phyloP scores from a whole-genome alignment of 2,329 filamentous ascomycete species.

The Neopestalotiopsis sp. region DNA sequence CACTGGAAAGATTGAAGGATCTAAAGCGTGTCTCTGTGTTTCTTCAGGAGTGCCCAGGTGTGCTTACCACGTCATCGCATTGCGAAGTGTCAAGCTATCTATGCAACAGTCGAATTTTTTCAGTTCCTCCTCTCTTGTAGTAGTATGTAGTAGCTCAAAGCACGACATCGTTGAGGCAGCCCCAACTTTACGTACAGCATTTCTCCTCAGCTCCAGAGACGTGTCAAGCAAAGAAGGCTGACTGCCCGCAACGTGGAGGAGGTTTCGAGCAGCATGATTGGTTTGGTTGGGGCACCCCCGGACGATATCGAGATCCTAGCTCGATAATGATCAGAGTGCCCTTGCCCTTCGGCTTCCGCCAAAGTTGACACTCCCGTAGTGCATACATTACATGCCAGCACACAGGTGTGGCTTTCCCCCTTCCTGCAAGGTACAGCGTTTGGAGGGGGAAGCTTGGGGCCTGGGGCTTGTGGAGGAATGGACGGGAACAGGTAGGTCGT shows the following conservation, averaged over 20 bases:
- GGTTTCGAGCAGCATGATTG: background rate
- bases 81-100: background rate
- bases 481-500: background rate
- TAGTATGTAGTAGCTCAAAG: background rate
- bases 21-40: background rate
- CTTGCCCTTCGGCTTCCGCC: background rate
- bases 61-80: background rate
- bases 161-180: background rate
- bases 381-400: background rate
- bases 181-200: background rate
- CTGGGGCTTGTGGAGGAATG: background rate
- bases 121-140: too few relatives aligned
- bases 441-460: background rate
- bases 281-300: background rate
- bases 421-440: slow-evolving; percentile 15
- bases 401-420: background rate
- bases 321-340: background rate
- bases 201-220: background rate
- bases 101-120: too few relatives aligned
- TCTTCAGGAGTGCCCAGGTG: too few relatives aligned
- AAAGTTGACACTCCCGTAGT: background rate
- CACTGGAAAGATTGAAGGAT: background rate
- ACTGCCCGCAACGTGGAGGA: slow-evolving; percentile 14
- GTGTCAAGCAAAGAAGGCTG: slow-evolving; percentile 2
- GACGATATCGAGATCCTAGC: background rate